Evolutionary conservation across 768 basidiomycete species (phyloP), one percentile per base, ranked within the genome.

Genomic region (Clavaria fumosa): DNA sequence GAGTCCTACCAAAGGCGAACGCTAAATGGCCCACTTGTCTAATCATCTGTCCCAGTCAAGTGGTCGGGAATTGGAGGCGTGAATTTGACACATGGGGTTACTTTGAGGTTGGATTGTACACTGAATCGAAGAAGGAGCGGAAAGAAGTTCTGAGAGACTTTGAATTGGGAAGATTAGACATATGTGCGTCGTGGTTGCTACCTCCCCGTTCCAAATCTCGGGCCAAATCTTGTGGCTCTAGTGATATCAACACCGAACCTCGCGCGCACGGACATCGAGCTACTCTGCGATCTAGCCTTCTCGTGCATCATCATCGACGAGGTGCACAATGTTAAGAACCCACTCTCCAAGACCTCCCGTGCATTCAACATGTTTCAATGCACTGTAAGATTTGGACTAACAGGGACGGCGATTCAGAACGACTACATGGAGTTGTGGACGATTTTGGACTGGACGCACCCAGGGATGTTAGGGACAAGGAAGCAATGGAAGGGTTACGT

Each of bases 61-160:
- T 99, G 2, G 72, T 85, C 0, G 66, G 65, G 22, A 93, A 95
- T 47, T 97, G 93, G 93, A 70, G 76, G 47, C 61, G 91, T 20
- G 93, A 99, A 54, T 75, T 96, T 39, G 2, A 4, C 14, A 43
- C 91, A 84, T 97, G 93, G 93, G 84, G 85, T 0, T 91, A 89
- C 53, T 91, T 96, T 45, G 86, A 91, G 55, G 75, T 83, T 27
- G 83, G 77, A 1, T 54, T 75, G 35, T 90, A 81, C 48, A 69
- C 62, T 12, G 75, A 77, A 0, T 48, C 47, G 0, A 63, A 51
- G 0, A 60, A 69, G 31, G 63, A 72, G 20, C 71, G 80, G 35
- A 62, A 62, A 18, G 57, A 62, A 1, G 67, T 81, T 0, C 55
- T 88, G 0, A 60, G 61, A 1, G 73, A 82, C 37, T 96, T 96